Evolutionary conservation across 768 basidiomycete genomes (phyloP), one percentile per base, ranked within the genome.

Genomic region (Mycena floridula): DNA sequence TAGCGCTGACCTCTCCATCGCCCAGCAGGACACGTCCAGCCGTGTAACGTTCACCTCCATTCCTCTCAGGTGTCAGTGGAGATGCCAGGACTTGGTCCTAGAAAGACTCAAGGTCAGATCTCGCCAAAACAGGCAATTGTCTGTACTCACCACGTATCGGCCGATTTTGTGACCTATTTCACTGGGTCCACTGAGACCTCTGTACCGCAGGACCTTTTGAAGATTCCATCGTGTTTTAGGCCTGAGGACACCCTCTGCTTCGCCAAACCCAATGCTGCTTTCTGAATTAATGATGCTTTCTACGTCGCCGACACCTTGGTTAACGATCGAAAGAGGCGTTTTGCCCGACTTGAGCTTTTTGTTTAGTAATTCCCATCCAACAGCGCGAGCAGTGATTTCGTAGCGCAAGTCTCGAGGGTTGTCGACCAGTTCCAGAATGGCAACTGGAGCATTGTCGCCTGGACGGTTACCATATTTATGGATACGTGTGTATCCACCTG

Each of bases 401-500:
- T 82, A 87, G 48, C 83, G 81, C 35, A 97, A 67, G 66, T 99
- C 96, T 46, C 77, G 72, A 13, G 91, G 90, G 56, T 88, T 87
- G 69, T 98, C 96, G 24, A 98, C 94, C n/a, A 99, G 72, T 61
- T 95, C 90, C 36, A 99, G 64, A 50, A 99, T 79, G 3, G 94
- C 93, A 54, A 84, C 75, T 2, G 93, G 91, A 21, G 96, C 96
- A 55, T 94, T 89, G 69, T 99, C 96, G 12, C 94, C 93, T 45
- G 68, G 72, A 5, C 95, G 80, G 60, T 85, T 79, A n/a, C 94
- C 95, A 51, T 82, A 89, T 60, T 85, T 90, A 61, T 91, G 83
- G 49, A 98, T 84, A 20, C 96, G 83, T 5, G 95, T 98, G 68
- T 97, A 99, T 7, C 96, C 96, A 1, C 96, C 96, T 2, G 84